Evolutionary conservation across 225 moss, liverwort and hornwort genomes (phyloP).

Genomic region (Pseudisothecium myosuroides): DNA sequence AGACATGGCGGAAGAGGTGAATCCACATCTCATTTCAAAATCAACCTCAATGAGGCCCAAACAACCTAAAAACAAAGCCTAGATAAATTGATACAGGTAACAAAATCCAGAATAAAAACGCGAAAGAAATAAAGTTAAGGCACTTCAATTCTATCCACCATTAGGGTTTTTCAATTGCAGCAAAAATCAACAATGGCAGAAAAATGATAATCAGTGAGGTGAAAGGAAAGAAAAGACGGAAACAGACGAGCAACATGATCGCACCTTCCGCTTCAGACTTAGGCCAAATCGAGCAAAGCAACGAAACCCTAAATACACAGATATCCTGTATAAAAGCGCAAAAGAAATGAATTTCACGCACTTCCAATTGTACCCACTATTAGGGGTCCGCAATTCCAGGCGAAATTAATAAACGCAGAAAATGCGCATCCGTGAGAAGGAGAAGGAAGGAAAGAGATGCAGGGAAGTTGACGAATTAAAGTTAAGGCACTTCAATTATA

Average conservation of each 20-base stretch:
- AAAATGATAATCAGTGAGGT: neutral
- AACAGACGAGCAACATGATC: neutral
- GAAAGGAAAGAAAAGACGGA: neutral
- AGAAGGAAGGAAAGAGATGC: neutral
- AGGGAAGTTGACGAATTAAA: neutral
- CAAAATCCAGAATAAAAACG: neutral
- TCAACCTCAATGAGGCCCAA: neutral
- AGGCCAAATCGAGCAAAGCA: neutral
- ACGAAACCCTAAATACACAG: neutral
- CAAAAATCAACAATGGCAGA: neutral
- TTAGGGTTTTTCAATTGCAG: neutral
- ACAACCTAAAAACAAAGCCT: neutral
- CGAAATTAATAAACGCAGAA: neutral
- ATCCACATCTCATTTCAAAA: neutral
- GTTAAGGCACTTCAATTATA: neutral
- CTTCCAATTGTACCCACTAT: neutral
- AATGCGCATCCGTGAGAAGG: neutral
- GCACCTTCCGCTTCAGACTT: neutral
- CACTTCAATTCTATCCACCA: neutral
- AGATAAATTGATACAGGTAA: neutral
- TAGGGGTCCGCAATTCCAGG: neutral
- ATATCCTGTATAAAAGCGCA: neutral
- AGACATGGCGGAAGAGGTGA: neutral
- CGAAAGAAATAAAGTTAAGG: neutral
- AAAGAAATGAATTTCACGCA: neutral